Percentiles rank a stretch among this genome's conserved stretches.
phyloP scores from a whole-genome alignment of 495 filamentous ascomycete genomes.

The Aspergillus cristatus region DNA sequence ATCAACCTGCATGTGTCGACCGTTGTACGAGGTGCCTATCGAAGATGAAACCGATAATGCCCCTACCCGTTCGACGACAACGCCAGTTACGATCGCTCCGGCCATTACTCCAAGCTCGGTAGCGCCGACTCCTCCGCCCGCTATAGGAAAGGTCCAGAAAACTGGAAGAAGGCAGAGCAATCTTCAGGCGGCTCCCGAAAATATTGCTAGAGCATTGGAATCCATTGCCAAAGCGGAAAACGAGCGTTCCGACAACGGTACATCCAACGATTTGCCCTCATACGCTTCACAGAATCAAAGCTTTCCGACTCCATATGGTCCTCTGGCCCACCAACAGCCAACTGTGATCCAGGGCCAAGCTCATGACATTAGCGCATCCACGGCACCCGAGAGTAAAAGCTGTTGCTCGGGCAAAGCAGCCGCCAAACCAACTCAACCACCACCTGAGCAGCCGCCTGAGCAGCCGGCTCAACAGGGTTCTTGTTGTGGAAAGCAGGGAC shows the following conservation, averaged over 20 bases:
- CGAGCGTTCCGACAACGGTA: constrained; percentile 12
- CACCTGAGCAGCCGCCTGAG: constrained; percentile 4
- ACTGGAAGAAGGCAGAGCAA: constrained; percentile 15
- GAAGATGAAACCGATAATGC: constrained; percentile 10
- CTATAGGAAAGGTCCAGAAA: constrained; percentile 21
- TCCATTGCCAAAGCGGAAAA: constrained; percentile 12
- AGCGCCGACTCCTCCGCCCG: constrained; percentile 9
- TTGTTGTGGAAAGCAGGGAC: constrained; percentile 22
- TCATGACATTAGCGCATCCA: constrained; percentile 1
- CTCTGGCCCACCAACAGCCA: not conserved
- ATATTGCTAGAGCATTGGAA: constrained; percentile 20
- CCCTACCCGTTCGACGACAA: constrained; percentile 7
- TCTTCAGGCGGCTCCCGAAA: constrained; percentile 16
- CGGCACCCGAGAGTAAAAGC: constrained; percentile 7
- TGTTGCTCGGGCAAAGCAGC: constrained; percentile 25
- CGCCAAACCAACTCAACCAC: not conserved
- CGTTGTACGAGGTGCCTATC: constrained; percentile 30
- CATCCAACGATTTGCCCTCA: constrained; percentile 4
- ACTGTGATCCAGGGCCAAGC: not conserved
- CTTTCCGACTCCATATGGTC: constrained; percentile 1
- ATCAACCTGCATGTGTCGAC: constrained; percentile 31
- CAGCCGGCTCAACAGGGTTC: constrained; percentile 16
- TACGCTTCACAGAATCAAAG: constrained; percentile 3
- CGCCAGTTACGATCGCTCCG: constrained; percentile 1
- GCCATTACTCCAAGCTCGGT: constrained; percentile 5